These are phyloP conservation scores for Davidsoniella neocaledoniae DNA, from an alignment of 2,329 filamentous ascomycete species.

Conservation along the genomic window DNA sequence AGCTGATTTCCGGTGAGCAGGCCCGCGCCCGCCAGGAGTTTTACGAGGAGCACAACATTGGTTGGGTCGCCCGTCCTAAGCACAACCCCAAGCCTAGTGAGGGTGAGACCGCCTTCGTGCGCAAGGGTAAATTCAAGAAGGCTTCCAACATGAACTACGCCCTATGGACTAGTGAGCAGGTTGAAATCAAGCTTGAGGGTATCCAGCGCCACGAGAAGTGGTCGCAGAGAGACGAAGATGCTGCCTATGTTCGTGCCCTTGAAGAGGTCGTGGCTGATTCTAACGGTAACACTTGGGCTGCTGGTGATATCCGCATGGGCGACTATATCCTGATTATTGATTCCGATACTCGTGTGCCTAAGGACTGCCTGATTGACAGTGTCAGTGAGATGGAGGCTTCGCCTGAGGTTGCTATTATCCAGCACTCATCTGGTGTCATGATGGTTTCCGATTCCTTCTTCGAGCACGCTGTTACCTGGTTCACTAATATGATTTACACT, in stretches of 20 bases:
- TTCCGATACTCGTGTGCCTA: slow-evolving; percentile 51
- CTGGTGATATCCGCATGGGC: slow-evolving; percentile 42
- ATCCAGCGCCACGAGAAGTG: slow-evolving; percentile 27
- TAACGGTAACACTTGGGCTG: slow-evolving; percentile 35
- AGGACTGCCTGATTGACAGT: slow-evolving; percentile 51
- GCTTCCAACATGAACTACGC: slow-evolving; percentile 54
- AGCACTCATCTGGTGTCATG: slow-evolving; percentile 62
- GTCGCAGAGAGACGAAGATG: slow-evolving; percentile 28
- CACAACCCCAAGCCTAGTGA: slow-evolving; percentile 36
- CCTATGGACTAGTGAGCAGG: slow-evolving; percentile 41
- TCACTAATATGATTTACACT: slow-evolving; percentile 63
- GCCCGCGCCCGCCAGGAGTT: slow-evolving; percentile 27
- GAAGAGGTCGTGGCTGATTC: slow-evolving; percentile 35
- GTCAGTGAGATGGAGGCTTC: slow-evolving; percentile 54
- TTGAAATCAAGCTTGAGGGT: slow-evolving; percentile 40
- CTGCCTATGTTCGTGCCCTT: slow-evolving; percentile 32
- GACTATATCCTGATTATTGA: slow-evolving; percentile 51
- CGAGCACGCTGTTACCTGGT: slow-evolving; percentile 58
- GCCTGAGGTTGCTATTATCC: slow-evolving; percentile 53
- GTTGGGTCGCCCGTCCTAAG: slow-evolving; percentile 35
- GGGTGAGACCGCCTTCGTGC: slow-evolving; percentile 28
- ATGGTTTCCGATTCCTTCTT: slow-evolving; percentile 57
- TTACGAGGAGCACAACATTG: slow-evolving; percentile 40
- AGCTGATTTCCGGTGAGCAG: slow-evolving; percentile 29
- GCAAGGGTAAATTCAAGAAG: slow-evolving; percentile 47